Evolutionary conservation across 2,329 filamentous ascomycete genomes (phyloP), one percentile per base, ranked within the genome.

Genomic region (Diaporthe amygdali): DNA sequence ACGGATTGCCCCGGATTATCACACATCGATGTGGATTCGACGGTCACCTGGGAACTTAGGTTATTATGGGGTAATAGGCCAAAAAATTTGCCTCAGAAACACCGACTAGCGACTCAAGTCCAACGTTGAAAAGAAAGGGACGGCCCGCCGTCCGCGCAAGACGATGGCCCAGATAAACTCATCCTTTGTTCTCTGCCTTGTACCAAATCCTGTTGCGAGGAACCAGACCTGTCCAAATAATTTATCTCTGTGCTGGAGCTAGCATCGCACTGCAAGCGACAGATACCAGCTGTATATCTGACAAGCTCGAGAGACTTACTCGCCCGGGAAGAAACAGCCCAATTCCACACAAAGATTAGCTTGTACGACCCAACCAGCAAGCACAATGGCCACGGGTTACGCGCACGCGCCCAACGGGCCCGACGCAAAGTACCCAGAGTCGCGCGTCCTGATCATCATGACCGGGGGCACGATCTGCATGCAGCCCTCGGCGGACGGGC

Each of bases 401-500:
- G 66, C 22, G 32, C 34, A 68, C 41, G 49, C 46, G 41, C 66
- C 66, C 41, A 49, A 49, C 37, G 54, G 22, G 52, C 41, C 54
- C 25, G 72, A 73, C 22, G 72, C 75, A 61, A 81, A 78, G 10
- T 85, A 86, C 71, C 92, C 92, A 14, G 94, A 97, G 80, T 94
- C 94, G 30, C 88, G 93, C 71, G 93, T 98, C 15, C 86, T 98
- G 74, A 93, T 97, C 77, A 94, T 97, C 81, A 96, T 97, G 85
- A 97, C 95, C 15, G 95, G 94, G 72, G 93, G 93, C 54, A 95
- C 93, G 8, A 97, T 97, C 77, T 97, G 94, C 83, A 97, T 98
- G 95, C 91, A 92, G 78, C 92, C 91, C 68, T 94, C 94, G 12
- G 88, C 89, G 10, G 90, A 94, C 75, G 95, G 95, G 1, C 90